Percentiles rank a stretch among this genome's conserved stretches.
phyloP scores from a whole-genome alignment of 768 basidiomycete genomes.

The Phylloporus scabripes region DNA sequence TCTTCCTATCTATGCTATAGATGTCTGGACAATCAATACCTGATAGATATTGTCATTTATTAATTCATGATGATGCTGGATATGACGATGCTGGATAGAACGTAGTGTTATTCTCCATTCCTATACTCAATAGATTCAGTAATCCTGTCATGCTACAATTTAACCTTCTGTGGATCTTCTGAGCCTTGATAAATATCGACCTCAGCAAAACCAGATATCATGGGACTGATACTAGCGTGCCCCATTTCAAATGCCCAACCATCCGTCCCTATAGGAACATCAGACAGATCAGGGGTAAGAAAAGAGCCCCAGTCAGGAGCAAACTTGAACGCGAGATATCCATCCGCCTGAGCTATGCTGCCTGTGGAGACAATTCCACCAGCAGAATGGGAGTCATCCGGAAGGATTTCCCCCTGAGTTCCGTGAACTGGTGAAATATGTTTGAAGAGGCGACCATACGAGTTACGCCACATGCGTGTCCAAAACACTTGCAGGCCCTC shows the following conservation, averaged over 20 bases:
- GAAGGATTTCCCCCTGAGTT: conserved; percentile 23
- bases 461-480: conserved; percentile 83
- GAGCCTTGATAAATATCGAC: conserved; percentile 3
- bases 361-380: neutral
- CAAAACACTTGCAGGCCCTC: conserved; percentile 65
- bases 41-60: conserved; percentile 2
- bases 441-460: conserved; percentile 79
- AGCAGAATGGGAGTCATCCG: conserved; percentile 43
- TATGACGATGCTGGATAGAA: conserved; percentile 9
- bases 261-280: conserved; percentile 74
- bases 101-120: conserved; percentile 1
- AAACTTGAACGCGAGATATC: conserved; percentile 65
- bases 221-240: conserved; percentile 70
- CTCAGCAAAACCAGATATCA: conserved; percentile 72
- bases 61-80: conserved; percentile 9
- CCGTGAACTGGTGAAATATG: conserved; percentile 26
- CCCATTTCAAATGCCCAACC: conserved; percentile 73
- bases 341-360: conserved; percentile 16
- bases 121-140: conserved; percentile 23
- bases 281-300: conserved; percentile 51
- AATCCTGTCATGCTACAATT: conserved; percentile 38
- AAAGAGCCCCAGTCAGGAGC: conserved; percentile 65
- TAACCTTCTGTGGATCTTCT: conserved; percentile 11
- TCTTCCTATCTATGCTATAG: conserved; percentile 16
- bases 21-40: neutral